Percentiles rank a stretch among this genome's conserved stretches.
Conservation (phyloP, 176 grass and related monocot species). For the Cenchrus purpureus region DNA sequence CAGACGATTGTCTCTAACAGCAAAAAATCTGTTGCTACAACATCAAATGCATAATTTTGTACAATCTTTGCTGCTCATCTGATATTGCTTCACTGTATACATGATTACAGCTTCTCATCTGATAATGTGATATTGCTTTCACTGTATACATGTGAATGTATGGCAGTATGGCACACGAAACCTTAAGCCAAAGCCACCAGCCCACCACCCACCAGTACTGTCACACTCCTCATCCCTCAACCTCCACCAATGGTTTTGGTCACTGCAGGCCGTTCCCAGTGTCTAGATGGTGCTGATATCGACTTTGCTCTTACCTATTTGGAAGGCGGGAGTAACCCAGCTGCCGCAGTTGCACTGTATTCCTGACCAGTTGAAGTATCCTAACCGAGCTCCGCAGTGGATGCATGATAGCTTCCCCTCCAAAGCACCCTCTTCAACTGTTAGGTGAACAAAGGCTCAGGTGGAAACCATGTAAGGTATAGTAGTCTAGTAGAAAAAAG, state of each 20-base stretch:
- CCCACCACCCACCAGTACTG: background rate
- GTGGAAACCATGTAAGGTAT: background rate
- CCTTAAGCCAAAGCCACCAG: background rate
- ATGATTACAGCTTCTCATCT: background rate
- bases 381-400: constrained; percentile 73
- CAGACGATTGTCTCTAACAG: background rate
- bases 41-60: background rate
- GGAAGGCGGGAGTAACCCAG: constrained; percentile 95
- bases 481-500: background rate
- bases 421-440: constrained; percentile 93
- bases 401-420: constrained; percentile 91
- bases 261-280: background rate
- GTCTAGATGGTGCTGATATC: constrained; percentile 57
- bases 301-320: constrained; percentile 89
- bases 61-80: background rate
- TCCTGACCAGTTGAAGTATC: constrained; percentile 94
- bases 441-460: constrained; percentile 28
- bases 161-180: background rate
- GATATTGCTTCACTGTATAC: background rate
- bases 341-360: constrained; percentile 95
- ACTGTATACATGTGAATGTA: background rate
- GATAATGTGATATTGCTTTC: background rate
- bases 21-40: background rate
- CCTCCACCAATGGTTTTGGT: background rate
- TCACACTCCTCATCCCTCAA: background rate